Evolutionary conservation across 805 yeast genomes (phyloP).

Genomic region (Candida pseudofarinosa): DNA sequence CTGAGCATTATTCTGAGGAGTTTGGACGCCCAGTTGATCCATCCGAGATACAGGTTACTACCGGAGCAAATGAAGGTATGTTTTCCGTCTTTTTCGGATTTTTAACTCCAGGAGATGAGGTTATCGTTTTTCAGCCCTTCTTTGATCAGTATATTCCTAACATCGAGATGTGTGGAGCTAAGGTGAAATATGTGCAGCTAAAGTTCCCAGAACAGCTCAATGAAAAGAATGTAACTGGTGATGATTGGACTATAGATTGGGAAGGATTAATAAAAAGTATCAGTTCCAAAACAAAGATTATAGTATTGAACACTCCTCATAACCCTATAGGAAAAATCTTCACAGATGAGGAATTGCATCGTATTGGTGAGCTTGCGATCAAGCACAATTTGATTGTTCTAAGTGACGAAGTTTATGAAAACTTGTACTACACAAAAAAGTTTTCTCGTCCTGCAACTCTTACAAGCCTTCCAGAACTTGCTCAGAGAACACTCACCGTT

Average conservation of each 20-base stretch:
- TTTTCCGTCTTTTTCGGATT: conserved; percentile 80
- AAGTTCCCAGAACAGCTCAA: conserved; percentile 76
- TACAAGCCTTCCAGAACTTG: conserved; percentile 62
- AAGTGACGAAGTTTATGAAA: conserved; percentile 95
- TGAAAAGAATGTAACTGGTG: conserved; percentile 61
- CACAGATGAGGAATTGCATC: conserved; percentile 65
- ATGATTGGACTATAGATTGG: conserved; percentile 86
- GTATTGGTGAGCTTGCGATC: conserved; percentile 79
- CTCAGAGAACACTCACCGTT: conserved; percentile 76
- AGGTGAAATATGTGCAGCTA: conserved; percentile 79
- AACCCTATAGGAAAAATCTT: conserved; percentile 94
- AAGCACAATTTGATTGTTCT: conserved; percentile 77
- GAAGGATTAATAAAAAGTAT: conserved; percentile 70
- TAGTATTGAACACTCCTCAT: conserved; percentile 91
- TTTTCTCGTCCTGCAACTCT: conserved; percentile 85
- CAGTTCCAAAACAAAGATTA: conserved; percentile 72
- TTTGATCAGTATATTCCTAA: conserved; percentile 96
- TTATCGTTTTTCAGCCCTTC: conserved; percentile 92
- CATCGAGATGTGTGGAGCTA: conserved; percentile 91
- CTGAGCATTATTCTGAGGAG: conserved; percentile 65
- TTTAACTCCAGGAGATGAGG: conserved; percentile 86
- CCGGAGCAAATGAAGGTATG: conserved; percentile 98
- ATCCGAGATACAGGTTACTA: conserved; percentile 72
- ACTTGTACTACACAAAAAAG: conserved; percentile 62
- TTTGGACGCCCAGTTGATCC: conserved; percentile 55